Evolutionary conservation across 495 filamentous ascomycete genomes (phyloP), one percentile per base, ranked within the genome.

Genomic region (Penicillium pulvis): DNA sequence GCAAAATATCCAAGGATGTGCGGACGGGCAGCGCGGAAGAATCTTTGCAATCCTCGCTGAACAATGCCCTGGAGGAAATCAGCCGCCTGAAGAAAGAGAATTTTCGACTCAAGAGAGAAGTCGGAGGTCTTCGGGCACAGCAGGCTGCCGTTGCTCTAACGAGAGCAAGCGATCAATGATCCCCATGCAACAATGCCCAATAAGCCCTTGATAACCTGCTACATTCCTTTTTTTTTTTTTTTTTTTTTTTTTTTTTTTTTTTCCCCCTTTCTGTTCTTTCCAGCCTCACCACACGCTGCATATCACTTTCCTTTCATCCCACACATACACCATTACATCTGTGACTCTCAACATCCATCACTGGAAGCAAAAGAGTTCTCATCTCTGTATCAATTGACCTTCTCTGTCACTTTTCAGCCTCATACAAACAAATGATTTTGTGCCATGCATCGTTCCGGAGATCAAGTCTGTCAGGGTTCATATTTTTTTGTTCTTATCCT

Each of bases 21-120:
- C 88, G 87, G 65, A 81, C 81, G 6, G 85, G 88, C 23, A 88
- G 87, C 39, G 89, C 85, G 0, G 89, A 90, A 62, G 87, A 90
- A 59, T 89, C 91, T 61, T 62, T 95, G 56, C 74, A 88, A 64
- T 75, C 70, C n/a, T 81, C 85, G 64, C 64, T 97, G 61, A 83
- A 79, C 60, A 87, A 86, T 53, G 76, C 76, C 4, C 74, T 87
- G 57, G 88, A 89, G 55, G 91, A 94, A 69, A 80, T 85, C 51
- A 83, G 80, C 7, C 79, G 84, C 56, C 65, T 89, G 56, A 92
- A 89, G 78, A 90, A 87, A 77, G 92, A 97, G 68, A 95, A 96
- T 74, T 78, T 77, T 62, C 76, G 80, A 54, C 71, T 87, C 45
- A 87, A 81, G 65, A 78, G 86, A 61, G 85, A 88, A 70, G 79